Percentiles rank a stretch among this genome's conserved stretches.
Conservation (phyloP, 2,329 filamentous ascomycete genomes). For the Pseudogymnoascus sp. region DNA sequence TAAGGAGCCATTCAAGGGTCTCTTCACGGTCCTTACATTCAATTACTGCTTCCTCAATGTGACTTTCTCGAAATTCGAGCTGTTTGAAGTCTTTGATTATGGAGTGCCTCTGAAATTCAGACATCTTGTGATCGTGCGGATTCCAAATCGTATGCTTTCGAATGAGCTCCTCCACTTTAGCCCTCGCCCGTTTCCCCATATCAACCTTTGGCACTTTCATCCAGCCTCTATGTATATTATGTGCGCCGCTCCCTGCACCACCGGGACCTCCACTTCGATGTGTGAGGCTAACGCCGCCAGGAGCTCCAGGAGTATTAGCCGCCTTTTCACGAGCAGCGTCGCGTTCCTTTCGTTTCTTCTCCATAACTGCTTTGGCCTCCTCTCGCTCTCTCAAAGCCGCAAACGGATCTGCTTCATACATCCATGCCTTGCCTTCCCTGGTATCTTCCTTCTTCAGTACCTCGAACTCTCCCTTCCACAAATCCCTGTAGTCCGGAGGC, state of each 20-base stretch:
- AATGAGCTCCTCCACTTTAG: constrained; percentile 72
- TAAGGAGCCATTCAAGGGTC: constrained; percentile 88
- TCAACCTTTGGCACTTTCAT: constrained; percentile 81
- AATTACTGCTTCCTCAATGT: constrained; percentile 78
- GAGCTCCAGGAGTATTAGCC: constrained; percentile 52
- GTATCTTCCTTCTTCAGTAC: constrained; percentile 74
- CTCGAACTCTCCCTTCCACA: constrained; percentile 87
- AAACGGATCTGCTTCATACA: constrained; percentile 96
- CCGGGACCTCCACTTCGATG: constrained; percentile 40
- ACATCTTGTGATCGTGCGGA: constrained; percentile 63
- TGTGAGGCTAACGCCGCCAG: constrained; percentile 40
- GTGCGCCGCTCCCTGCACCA: constrained; percentile 27
- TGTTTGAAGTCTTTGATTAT: constrained; percentile 67
- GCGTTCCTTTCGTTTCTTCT: constrained; percentile 71
- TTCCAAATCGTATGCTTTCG: constrained; percentile 82
- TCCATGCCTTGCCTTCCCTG: constrained; percentile 72
- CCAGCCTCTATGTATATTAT: constrained; percentile 62
- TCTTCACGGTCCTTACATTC: constrained; percentile 91
- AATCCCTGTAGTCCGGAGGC: constrained; percentile 77
- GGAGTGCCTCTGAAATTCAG: constrained; percentile 45
- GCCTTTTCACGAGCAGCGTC: constrained; percentile 63
- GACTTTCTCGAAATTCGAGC: constrained; percentile 83
- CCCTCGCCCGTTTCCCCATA: constrained; percentile 75
- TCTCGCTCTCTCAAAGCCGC: constrained; percentile 71
- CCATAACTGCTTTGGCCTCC: constrained; percentile 64